Conservation (phyloP, 164 flowering plant species). For the grape (Vitis vinifera) region DNA sequence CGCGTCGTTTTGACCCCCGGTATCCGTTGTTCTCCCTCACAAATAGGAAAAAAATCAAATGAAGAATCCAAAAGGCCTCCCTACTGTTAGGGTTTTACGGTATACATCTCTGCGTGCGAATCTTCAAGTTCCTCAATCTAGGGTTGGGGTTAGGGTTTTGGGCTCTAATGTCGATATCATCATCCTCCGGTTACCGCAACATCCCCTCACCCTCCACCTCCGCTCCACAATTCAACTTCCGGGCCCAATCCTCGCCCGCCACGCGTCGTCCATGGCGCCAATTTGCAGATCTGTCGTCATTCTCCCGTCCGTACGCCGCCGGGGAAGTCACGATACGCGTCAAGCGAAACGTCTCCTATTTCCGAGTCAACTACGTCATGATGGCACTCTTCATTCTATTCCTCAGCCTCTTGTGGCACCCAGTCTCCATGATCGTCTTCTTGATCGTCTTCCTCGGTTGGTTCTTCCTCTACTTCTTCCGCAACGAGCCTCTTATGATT, state of each 20-base stretch:
- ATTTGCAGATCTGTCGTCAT: conserved; percentile 18
- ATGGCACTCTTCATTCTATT: conserved; percentile 26
- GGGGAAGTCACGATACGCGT: conserved; percentile 31
- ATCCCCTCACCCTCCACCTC: conserved; percentile 9
- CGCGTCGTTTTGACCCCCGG: too few species aligned
- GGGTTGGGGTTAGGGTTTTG: not conserved
- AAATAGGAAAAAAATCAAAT: too few species aligned
- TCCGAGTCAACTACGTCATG: conserved; percentile 40
- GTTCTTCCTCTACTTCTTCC: conserved; percentile 38
- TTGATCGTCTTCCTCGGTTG: conserved; percentile 26
- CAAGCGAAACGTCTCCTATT: conserved; percentile 27
- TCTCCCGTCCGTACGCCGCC: conserved; percentile 33
- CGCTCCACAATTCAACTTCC: not conserved
- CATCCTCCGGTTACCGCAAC: not conserved
- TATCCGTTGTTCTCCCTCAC: too few species aligned
- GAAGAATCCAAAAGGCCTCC: too few species aligned
- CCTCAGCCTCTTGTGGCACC: conserved; percentile 42
- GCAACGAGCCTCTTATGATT: conserved; percentile 28
- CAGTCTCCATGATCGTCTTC: conserved; percentile 36
- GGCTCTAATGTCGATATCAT: not conserved
- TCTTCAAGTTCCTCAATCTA: too few species aligned
- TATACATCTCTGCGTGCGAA: too few species aligned
- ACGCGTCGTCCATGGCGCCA: conserved; percentile 42
- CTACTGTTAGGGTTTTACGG: too few species aligned
- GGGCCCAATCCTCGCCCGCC: conserved; percentile 10